Conservation (phyloP, 768 basidiomycete genomes). For the Suillus weaverae region DNA sequence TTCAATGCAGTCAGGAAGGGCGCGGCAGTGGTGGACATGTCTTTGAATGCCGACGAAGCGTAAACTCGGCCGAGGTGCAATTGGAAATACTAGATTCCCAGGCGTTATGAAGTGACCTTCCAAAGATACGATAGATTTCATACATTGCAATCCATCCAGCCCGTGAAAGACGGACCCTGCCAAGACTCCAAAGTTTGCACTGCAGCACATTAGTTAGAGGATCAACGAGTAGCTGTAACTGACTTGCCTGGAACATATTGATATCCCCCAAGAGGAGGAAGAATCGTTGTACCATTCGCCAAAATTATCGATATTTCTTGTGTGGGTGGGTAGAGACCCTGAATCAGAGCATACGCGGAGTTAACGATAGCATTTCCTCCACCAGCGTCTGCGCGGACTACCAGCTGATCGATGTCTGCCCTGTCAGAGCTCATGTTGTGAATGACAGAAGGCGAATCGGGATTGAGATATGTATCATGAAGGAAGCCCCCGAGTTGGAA, state of each 20-base stretch:
- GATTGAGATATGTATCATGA: slow-evolving; percentile 21
- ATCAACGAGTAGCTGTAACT: slow-evolving; percentile 12
- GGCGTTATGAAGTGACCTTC: not conserved
- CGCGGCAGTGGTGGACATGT: slow-evolving; percentile 50
- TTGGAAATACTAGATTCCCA: slow-evolving; percentile 26
- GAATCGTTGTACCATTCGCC: slow-evolving; percentile 16
- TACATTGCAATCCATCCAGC: slow-evolving; percentile 67
- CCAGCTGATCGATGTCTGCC: not conserved
- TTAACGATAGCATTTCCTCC: not conserved
- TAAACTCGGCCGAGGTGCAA: slow-evolving; percentile 18
- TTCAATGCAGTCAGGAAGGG: slow-evolving; percentile 65
- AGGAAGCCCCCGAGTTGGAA: slow-evolving; percentile 56
- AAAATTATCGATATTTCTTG: slow-evolving; percentile 17
- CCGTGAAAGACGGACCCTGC: slow-evolving; percentile 63
- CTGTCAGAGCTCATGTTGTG: not conserved
- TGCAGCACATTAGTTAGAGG: slow-evolving; percentile 75
- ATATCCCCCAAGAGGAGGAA: slow-evolving; percentile 17
- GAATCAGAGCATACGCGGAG: slow-evolving; percentile 11
- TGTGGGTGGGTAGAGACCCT: slow-evolving; percentile 16
- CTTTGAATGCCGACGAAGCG: slow-evolving; percentile 38
- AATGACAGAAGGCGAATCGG: not conserved
- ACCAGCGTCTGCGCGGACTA: not conserved
- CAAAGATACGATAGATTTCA: not conserved
- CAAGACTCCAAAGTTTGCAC: slow-evolving; percentile 56
- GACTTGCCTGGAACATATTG: slow-evolving; percentile 21